phyloP scores from a whole-genome alignment of 2,329 filamentous ascomycete genomes.

The Sphaceloma murrayae region DNA sequence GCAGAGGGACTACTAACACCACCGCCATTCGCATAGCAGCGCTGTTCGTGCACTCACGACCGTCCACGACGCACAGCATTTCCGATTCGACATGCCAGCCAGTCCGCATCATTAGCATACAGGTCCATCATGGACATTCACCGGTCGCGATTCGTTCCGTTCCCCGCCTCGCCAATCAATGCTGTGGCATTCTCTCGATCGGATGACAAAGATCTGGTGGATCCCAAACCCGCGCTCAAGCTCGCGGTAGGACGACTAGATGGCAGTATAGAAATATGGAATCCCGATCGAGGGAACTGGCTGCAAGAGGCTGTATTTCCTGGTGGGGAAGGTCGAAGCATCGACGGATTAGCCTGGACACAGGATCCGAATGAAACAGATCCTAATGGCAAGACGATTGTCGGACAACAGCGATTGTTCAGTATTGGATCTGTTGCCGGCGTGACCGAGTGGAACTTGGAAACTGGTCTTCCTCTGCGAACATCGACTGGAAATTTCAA shows the following conservation, averaged over 20 bases:
- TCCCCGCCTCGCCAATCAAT: conserved; percentile 85
- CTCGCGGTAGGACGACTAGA: conserved; percentile 87
- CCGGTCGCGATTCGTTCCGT: conserved; percentile 91
- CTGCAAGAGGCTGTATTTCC: conserved; percentile 78
- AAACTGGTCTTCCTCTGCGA: conserved; percentile 63
- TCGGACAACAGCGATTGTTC: conserved; percentile 76
- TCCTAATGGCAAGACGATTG: conserved; percentile 49
- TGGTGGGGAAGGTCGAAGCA: conserved; percentile 73
- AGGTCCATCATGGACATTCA: conserved; percentile 75
- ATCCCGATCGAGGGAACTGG: conserved; percentile 73
- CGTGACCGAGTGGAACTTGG: conserved; percentile 91
- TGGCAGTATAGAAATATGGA: conserved; percentile 97
- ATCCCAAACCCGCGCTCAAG: conserved; percentile 51
- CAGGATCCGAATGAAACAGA: conserved; percentile 69
- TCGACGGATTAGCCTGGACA: conserved; percentile 87
- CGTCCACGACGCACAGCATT: too few relatives aligned
- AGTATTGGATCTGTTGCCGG: conserved; percentile 90
- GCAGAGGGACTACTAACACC: too few relatives aligned
- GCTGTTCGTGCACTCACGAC: too few relatives aligned
- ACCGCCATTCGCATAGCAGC: too few relatives aligned
- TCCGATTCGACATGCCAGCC: too few relatives aligned
- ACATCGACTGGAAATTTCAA: conserved; percentile 88
- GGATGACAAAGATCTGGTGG: conserved; percentile 34
- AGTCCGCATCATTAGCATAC: too few relatives aligned
- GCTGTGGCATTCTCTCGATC: conserved; percentile 87